These are phyloP conservation scores for Pseudoturritis turrita DNA, from an alignment of 345 rosid species.

Conservation along the genomic window DNA sequence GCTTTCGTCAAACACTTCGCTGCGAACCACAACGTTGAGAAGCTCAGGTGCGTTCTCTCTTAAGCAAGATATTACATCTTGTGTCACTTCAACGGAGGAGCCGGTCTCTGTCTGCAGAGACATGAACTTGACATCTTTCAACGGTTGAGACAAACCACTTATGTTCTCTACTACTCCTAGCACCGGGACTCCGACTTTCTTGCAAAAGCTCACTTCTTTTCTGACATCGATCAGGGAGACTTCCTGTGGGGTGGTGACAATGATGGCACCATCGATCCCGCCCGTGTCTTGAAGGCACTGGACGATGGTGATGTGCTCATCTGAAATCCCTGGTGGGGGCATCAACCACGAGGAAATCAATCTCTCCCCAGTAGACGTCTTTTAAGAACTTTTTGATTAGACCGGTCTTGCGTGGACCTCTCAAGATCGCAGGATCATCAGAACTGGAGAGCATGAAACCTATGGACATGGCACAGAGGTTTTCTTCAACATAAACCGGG, in stretches of 20 bases:
- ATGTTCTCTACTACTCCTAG: constrained; percentile 96
- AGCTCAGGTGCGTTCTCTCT: constrained; percentile 75
- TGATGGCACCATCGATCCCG: constrained; percentile 92
- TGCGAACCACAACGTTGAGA: constrained; percentile 46
- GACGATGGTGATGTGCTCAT: constrained; percentile 89
- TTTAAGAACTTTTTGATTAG: constrained; percentile 88
- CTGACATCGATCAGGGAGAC: constrained; percentile 91
- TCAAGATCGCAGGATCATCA: constrained; percentile 95
- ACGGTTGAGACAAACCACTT: constrained; percentile 81
- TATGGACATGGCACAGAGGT: constrained; percentile 94
- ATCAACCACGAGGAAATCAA: constrained; percentile 88
- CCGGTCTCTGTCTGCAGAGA: constrained; percentile 38
- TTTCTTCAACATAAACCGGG: constrained; percentile 92
- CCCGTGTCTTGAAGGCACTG: constrained; percentile 83
- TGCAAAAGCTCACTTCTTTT: constrained; percentile 90
- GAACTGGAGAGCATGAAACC: constrained; percentile 95
- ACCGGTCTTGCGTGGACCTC: constrained; percentile 92
- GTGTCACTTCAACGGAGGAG: constrained; percentile 56
- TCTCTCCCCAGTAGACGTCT: constrained; percentile 93
- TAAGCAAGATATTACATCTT: constrained; percentile 42
- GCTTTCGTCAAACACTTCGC: constrained; percentile 84
- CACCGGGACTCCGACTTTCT: constrained; percentile 76
- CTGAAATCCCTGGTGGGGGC: constrained; percentile 98
- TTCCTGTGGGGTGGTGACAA: constrained; percentile 93
- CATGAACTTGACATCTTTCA: constrained; percentile 61